Evolutionary conservation across 495 filamentous ascomycete species (phyloP), one percentile per base, ranked within the genome.

Genomic region (Diplogelasinospora grovesii): DNA sequence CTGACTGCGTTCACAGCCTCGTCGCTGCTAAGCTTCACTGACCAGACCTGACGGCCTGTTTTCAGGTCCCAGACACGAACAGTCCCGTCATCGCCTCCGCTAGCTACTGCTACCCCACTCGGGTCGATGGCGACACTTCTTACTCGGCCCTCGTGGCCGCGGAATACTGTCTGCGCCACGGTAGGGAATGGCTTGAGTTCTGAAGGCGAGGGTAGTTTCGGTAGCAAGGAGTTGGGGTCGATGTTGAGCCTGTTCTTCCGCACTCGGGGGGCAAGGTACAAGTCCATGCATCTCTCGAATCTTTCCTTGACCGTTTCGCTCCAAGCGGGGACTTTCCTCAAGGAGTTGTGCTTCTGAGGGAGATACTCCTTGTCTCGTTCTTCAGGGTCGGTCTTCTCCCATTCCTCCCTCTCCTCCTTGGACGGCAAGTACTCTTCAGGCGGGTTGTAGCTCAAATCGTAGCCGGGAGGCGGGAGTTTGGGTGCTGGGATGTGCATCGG

Each of bases 401-500:
- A 97, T n/a, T 75, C 72, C 46, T 89, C 81, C 53, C 77, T 83
- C 65, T 98, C 93, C 20, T 81, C 77, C 45, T 79, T 74, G 37
- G 86, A 58, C 18, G 92, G 92, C 8, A 98, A 69, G 57, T 97
- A 98, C 60, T 98, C 92, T 20, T 82, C 74, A 36, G 92, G 92
- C n/a, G 92, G 92, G 63, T 95, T 93, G 57, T 97, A 97, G 54
- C 85, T 90, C 59, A 95, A 71, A 51, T 95, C 92, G 54, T 94
- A 95, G 20, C 88, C 87, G 18, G 92, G 92, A 15, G 93, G 93
- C 23, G 89, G 84, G 13, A 92, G 74, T 57, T 97, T 97, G 2
- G 92, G 92, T 15, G 92, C 93, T n/a, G 93, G 86, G 41, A 97
- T 79, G 49, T 96, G 82, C 92, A 97, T 96, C 8, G 79, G 67